Evolutionary conservation across 2,329 filamentous ascomycete genomes (phyloP).

Genomic region (Epichloe aotearoae): DNA sequence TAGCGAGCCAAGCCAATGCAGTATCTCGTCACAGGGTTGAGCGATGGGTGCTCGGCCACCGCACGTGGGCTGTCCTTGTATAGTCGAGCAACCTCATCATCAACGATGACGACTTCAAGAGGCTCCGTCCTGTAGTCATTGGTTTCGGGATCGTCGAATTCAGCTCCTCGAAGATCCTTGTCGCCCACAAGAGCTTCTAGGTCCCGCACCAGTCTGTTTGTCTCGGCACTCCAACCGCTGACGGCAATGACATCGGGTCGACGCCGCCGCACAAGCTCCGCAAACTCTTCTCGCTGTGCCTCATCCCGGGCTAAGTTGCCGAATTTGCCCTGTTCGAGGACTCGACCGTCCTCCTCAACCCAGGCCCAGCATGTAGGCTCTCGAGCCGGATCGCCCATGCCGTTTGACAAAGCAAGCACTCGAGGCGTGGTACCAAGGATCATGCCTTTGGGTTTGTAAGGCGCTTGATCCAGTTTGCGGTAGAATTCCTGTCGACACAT

Average conservation of each 20-base stretch:
- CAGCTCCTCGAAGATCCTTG: constrained; percentile 62
- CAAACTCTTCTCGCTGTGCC: constrained; percentile 54
- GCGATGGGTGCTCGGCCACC: constrained; percentile 63
- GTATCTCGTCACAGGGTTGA: constrained; percentile 71
- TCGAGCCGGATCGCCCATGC: constrained; percentile 56
- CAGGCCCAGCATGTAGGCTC: constrained; percentile 86
- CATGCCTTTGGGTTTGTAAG: constrained; percentile 90
- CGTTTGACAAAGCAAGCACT: constrained; percentile 77
- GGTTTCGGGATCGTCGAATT: constrained; percentile 70
- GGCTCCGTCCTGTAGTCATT: constrained; percentile 64
- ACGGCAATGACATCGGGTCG: constrained; percentile 84
- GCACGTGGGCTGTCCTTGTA: constrained; percentile 86
- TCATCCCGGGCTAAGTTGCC: constrained; percentile 62
- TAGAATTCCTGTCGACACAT: constrained; percentile 81
- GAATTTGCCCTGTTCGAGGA: constrained; percentile 81
- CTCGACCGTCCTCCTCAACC: constrained; percentile 82
- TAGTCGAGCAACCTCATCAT: constrained; percentile 91
- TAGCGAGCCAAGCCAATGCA: constrained; percentile 83
- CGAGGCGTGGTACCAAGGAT: constrained; percentile 76
- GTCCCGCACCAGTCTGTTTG: constrained; percentile 70
- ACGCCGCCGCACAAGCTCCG: constrained; percentile 64
- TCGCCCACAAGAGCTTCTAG: constrained; percentile 66
- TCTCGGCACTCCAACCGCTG: constrained; percentile 79
- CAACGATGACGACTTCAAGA: constrained; percentile 81
- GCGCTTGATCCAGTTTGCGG: constrained; percentile 84